Evolutionary conservation across 495 filamentous ascomycete species (phyloP), one percentile per base, ranked within the genome.

Genomic region (Neurospora sublineolata): DNA sequence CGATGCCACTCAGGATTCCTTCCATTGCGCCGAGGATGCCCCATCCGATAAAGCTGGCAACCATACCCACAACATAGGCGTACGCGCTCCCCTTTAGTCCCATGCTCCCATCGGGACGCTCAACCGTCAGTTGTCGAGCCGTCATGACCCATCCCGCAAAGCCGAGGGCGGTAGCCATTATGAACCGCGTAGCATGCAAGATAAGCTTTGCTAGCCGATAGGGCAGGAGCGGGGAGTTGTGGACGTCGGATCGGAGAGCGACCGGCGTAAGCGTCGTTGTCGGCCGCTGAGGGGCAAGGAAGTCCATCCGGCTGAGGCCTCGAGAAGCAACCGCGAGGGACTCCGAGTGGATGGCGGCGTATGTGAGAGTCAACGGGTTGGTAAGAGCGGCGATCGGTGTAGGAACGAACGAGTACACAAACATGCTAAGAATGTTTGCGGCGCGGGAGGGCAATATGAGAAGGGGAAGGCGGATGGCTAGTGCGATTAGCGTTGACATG

Each of bases 131-230:
- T 78, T 89, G 88, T 67, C 91, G 87, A 20, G 95, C 93, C 38
- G 93, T 94, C 69, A 91, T 90, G n/a, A 98, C 93, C 95, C 95
- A 99, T 36, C 92, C 95, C n/a, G 92, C 94, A 77, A 97, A 94
- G 1, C 95, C 96, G 37, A 99, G 85, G 2, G 91, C 91, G 42
- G 92, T 86, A 8, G 93, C 92, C 86, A 96, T 96, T 75, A 97
- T 92, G 75, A 92, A 91, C 23, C 95, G 87, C 20, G 92, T 93
- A 23, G 95, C 94, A 74, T 96, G 91, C 14, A 99, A 88, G 23
- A 99, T 88, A 71, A 99, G 86, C 76, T 97, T 97, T 5, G 94
- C 92, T 23, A 98, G 89, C 30, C 90, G 88, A 77, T 98, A 99
- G 4, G 95, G 90, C 69, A 86, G 79, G 23, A 84, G 78, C 58